Conservation (phyloP, 495 filamentous ascomycete genomes). For the Chlorociboria aeruginascens region DNA sequence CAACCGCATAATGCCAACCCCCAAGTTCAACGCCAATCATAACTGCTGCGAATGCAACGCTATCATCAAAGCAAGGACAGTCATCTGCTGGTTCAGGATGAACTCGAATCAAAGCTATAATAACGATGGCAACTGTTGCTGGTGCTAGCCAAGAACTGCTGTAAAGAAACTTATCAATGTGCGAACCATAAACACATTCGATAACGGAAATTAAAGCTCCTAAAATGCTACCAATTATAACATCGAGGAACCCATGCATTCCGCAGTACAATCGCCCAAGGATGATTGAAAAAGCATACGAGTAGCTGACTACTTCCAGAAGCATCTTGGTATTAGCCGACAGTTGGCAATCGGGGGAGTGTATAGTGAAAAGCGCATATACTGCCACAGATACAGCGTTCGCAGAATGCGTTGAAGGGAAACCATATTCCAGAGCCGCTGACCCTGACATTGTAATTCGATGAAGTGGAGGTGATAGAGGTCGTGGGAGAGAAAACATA, state of each 20-base stretch:
- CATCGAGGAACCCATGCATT: constrained; percentile 96
- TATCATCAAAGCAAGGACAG: constrained; percentile 96
- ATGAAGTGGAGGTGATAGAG: constrained; percentile 83
- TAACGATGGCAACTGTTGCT: constrained; percentile 44
- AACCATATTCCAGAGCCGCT: constrained; percentile 89
- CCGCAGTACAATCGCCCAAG: constrained; percentile 89
- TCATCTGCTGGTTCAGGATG: constrained; percentile 95
- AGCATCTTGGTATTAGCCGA: constrained; percentile 37
- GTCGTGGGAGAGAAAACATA: constrained; percentile 85
- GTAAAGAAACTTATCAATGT: constrained; percentile 54
- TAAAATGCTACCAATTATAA: constrained; percentile 62
- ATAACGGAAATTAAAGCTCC: constrained; percentile 44
- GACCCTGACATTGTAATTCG: constrained; percentile 96
- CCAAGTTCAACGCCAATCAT: constrained; percentile 69
- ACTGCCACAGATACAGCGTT: constrained; percentile 92
- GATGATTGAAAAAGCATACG: constrained; percentile 82
- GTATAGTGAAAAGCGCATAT: constrained; percentile 61
- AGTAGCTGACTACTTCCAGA: constrained; percentile 56
- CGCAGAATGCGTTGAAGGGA: constrained; percentile 91
- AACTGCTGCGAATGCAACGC: constrained; percentile 84
- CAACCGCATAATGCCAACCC: constrained; percentile 64
- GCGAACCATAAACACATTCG: constrained; percentile 59
- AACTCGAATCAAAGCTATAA: constrained; percentile 67
- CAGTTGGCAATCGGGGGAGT: constrained; percentile 40
- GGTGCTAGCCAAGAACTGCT: constrained; percentile 44